Conservation (phyloP, 1,139 yeast genomes). For the Taiozyma sp. region DNA sequence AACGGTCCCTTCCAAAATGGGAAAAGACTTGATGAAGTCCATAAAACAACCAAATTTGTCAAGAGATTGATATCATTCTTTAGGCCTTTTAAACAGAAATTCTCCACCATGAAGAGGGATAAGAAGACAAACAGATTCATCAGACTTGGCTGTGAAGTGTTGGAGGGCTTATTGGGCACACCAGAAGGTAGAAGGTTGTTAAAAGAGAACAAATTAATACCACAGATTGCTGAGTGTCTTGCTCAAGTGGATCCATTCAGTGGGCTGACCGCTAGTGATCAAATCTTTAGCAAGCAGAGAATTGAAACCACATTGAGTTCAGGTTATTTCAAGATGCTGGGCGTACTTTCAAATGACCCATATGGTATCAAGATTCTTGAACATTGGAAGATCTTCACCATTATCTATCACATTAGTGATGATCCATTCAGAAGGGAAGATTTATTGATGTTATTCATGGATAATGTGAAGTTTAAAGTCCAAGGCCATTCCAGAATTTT, state of each 20-base stretch:
- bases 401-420: conserved; percentile 67
- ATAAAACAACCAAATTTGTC: conserved; percentile 77
- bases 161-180: conserved; percentile 59
- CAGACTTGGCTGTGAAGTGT: conserved; percentile 65
- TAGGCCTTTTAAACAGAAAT: conserved; percentile 85
- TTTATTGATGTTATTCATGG: conserved; percentile 51
- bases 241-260: conserved; percentile 82
- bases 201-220: conserved; percentile 63
- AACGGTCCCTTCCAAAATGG: conserved; percentile 78
- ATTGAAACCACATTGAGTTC: conserved; percentile 59
- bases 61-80: conserved; percentile 82
- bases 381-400: conserved; percentile 81
- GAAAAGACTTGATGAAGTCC: conserved; percentile 67
- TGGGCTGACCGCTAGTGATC: conserved; percentile 68
- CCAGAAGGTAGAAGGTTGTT: conserved; percentile 64
- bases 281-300: conserved; percentile 58
- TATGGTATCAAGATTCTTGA: conserved; percentile 66
- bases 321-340: conserved; percentile 78
- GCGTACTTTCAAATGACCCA: conserved; percentile 54
- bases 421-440: conserved; percentile 51
- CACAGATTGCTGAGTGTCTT: conserved; percentile 82
- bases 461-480: conserved; percentile 53
- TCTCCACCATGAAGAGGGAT: conserved; percentile 55
- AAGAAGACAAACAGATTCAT: conserved; percentile 50
- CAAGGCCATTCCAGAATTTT: conserved; percentile 67